Evolutionary conservation across 2,329 filamentous ascomycete genomes (phyloP).

Genomic region (Waltergamsia citrina): DNA sequence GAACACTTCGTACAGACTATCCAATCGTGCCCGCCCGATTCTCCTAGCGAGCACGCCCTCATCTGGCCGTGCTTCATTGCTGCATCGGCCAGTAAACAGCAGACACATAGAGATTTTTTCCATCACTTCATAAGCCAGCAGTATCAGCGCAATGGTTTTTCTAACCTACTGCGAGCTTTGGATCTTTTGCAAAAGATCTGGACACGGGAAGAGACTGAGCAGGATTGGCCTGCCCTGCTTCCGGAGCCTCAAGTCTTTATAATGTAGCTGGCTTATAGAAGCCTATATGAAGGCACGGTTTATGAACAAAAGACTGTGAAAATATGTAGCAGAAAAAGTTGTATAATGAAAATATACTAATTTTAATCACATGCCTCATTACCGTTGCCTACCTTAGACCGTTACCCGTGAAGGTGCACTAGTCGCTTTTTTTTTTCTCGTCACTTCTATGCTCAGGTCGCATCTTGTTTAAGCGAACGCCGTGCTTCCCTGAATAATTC

Average conservation of each 20-base stretch:
- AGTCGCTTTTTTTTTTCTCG: too few relatives aligned
- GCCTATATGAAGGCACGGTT: not conserved
- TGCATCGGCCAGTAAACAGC: constrained; percentile 2
- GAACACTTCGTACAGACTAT: constrained; percentile 2
- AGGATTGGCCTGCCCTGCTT: constrained; percentile 3
- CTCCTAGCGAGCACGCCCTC: constrained; percentile 2
- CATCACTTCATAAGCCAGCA: not conserved
- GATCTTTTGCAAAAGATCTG: constrained; percentile 5
- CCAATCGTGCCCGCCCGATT: not conserved
- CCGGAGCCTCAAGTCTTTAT: constrained; percentile 4
- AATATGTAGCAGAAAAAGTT: too few relatives aligned
- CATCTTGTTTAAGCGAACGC: too few relatives aligned
- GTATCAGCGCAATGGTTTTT: constrained; percentile 4
- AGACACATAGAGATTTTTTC: constrained; percentile 2
- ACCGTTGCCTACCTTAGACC: too few relatives aligned
- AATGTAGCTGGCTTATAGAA: constrained; percentile 2
- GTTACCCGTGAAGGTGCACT: too few relatives aligned
- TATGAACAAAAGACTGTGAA: not conserved
- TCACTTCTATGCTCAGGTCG: too few relatives aligned
- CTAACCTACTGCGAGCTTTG: constrained; percentile 3
- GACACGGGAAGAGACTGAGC: not conserved
- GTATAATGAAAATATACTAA: too few relatives aligned
- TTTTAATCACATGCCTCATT: too few relatives aligned
- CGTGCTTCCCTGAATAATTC: too few relatives aligned
- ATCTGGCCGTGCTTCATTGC: constrained; percentile 6